Percentiles rank a stretch among this genome's conserved stretches.
phyloP scores from a whole-genome alignment of 129 eudicot species.

The Centrapalus pauciflorus region DNA sequence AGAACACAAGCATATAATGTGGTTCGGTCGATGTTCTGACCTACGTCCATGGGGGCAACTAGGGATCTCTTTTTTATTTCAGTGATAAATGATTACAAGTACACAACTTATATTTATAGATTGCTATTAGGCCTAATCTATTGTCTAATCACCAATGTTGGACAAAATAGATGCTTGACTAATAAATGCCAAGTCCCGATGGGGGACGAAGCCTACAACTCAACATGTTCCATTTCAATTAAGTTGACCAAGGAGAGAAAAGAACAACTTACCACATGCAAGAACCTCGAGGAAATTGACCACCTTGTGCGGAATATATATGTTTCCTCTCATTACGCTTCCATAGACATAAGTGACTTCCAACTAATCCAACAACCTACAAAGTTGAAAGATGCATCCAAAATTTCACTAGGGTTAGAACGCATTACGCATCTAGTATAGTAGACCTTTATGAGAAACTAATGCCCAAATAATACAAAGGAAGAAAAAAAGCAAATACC shows the following conservation, averaged over 20 bases:
- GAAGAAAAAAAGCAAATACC: neutral
- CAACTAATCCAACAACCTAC: constrained; percentile 84
- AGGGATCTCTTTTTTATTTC: too few relatives aligned
- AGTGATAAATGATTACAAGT: too few relatives aligned
- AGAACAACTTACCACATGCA: constrained; percentile 79
- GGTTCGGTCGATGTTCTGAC: too few relatives aligned
- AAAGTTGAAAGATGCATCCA: constrained; percentile 4
- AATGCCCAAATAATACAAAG: neutral
- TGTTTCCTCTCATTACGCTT: constrained; percentile 54
- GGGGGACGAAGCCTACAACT: too few relatives aligned
- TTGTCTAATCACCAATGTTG: too few relatives aligned
- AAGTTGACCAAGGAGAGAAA: neutral
- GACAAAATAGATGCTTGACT: too few relatives aligned
- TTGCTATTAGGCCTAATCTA: too few relatives aligned
- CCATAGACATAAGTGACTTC: constrained; percentile 79
- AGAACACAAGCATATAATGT: too few relatives aligned
- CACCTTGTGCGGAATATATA: constrained; percentile 61
- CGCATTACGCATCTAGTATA: neutral
- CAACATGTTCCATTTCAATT: neutral
- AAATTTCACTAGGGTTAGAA: neutral
- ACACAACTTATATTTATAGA: too few relatives aligned
- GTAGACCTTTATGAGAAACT: neutral
- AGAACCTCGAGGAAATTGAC: constrained; percentile 60
- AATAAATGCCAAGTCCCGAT: too few relatives aligned
- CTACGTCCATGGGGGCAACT: too few relatives aligned